These are phyloP conservation scores for Alternaria sp. DNA, from an alignment of 2,329 filamentous ascomycete genomes.

Conservation along the genomic window DNA sequence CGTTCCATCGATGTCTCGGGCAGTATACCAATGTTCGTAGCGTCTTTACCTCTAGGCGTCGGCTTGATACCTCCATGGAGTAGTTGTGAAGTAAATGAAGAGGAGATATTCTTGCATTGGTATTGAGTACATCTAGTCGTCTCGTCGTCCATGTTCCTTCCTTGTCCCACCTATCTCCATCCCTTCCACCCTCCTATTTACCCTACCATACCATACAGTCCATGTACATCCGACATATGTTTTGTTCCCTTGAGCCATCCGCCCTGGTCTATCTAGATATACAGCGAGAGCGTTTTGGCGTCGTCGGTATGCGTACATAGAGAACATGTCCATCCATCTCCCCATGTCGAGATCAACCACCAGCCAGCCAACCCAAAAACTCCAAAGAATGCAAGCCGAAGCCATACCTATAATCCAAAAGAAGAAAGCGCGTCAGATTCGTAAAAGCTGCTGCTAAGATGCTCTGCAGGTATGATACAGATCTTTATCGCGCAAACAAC, in stretches of 20 bases:
- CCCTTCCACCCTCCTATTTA: not conserved
- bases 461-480: not conserved
- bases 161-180: not conserved
- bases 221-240: not conserved
- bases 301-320: not conserved
- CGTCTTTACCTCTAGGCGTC: too few species aligned
- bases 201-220: not conserved
- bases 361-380: not conserved
- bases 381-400: slow-evolving; percentile 1
- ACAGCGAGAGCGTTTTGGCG: not conserved
- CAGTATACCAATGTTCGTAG: too few species aligned
- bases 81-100: not conserved
- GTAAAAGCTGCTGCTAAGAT: not conserved
- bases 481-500: not conserved
- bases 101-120: slow-evolving; percentile 17
- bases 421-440: not conserved
- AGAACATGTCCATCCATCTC: not conserved
- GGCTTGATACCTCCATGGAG: too few species aligned
- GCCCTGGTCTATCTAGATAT: not conserved
- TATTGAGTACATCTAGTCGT: slow-evolving; percentile 13
- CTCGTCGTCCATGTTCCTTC: slow-evolving; percentile 2
- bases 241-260: not conserved
- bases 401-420: not conserved
- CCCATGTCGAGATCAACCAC: too few species aligned
- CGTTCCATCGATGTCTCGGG: too few species aligned